phyloP scores from a whole-genome alignment of 106 monocot genomes.

The Dioscorea alata region DNA sequence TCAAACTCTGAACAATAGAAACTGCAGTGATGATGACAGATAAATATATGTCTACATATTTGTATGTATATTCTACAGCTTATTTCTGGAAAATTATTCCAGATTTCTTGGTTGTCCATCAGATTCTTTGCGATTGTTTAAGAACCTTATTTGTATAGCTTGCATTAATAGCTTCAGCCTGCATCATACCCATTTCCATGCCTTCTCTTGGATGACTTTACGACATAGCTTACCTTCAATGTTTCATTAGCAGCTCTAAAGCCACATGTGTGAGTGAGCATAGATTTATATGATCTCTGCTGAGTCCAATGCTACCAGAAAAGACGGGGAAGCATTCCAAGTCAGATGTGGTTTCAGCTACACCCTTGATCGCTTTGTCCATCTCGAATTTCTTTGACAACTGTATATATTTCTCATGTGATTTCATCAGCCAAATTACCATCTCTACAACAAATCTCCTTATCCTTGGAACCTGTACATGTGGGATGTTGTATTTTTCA shows the following conservation, averaged over 20 bases:
- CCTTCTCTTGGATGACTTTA: neutral
- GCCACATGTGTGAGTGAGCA: slow-evolving; percentile 29
- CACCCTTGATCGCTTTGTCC: slow-evolving; percentile 20
- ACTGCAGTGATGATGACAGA: no score
- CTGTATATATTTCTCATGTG: slow-evolving; percentile 16
- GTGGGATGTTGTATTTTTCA: slow-evolving; percentile 26
- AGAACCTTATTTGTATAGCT: no score
- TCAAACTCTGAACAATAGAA: no score
- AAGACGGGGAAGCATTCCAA: slow-evolving; percentile 59
- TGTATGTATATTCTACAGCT: no score
- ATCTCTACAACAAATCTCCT: slow-evolving; percentile 51
- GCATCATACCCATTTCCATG: neutral
- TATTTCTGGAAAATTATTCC: no score
- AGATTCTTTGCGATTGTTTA: neutral
- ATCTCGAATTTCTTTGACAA: slow-evolving; percentile 21
- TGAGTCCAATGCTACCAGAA: slow-evolving; percentile 49
- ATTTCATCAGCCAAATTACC: slow-evolving; percentile 54
- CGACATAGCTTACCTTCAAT: neutral
- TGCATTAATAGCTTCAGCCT: neutral
- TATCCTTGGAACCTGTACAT: slow-evolving; percentile 53
- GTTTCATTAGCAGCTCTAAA: slow-evolving; percentile 14
- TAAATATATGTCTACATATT: no score
- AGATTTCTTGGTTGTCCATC: no score
- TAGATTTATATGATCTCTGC: slow-evolving; percentile 18
- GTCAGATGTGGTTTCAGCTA: slow-evolving; percentile 61